Percentiles rank a stretch among this genome's conserved stretches.
Conservation (phyloP, 2,329 filamentous ascomycete species). For the Trichoderma afroharzianum region DNA sequence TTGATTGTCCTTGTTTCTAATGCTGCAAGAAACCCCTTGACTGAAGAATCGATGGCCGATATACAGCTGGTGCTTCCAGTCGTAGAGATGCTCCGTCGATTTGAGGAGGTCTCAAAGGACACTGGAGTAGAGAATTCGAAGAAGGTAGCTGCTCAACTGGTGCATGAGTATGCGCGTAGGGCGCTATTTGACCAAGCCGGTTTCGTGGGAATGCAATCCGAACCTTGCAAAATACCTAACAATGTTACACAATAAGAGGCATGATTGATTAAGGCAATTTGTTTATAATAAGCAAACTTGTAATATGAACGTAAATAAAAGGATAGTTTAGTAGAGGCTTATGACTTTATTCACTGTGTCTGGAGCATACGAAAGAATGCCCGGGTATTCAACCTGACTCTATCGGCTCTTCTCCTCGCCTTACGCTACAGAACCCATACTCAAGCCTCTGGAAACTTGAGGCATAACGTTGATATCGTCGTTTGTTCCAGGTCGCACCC, state of each 20-base stretch:
- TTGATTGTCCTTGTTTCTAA: not conserved
- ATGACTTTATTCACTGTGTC: not conserved
- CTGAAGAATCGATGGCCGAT: slow-evolving; percentile 1
- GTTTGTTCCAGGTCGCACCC: no score
- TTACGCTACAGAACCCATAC: not conserved
- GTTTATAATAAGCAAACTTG: not conserved
- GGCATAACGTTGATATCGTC: no score
- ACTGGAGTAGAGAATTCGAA: not conserved
- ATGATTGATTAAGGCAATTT: not conserved
- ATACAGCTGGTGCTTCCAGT: not conserved
- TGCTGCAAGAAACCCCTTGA: not conserved
- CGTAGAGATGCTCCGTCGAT: not conserved
- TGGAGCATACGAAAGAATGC: not conserved
- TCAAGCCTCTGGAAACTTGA: no score
- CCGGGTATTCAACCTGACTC: not conserved
- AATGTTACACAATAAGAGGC: not conserved
- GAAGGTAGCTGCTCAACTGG: not conserved
- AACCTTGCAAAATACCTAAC: not conserved
- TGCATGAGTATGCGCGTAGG: not conserved
- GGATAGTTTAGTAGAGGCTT: not conserved
- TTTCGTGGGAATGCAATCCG: not conserved
- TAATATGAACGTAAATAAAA: not conserved
- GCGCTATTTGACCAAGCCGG: not conserved
- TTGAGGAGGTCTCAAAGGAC: not conserved
- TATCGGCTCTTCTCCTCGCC: not conserved